phyloP scores from a whole-genome alignment of 73 alveolate genomes.

The Stentor coeruleus region DNA sequence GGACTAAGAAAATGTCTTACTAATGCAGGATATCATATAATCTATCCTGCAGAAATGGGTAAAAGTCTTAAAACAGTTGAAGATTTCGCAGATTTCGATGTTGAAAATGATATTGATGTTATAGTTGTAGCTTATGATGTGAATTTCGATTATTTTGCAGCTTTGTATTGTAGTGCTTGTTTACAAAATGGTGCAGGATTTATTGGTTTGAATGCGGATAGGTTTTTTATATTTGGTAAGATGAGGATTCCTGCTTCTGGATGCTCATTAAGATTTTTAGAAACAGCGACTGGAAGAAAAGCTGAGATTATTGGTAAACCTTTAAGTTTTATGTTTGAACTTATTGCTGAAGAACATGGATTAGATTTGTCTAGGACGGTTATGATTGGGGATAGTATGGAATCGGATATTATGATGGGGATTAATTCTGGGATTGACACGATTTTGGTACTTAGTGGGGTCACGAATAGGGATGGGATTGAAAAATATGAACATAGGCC shows the following conservation, averaged over 20 bases:
- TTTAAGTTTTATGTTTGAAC: constrained; percentile 30
- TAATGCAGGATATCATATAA: constrained; percentile 29
- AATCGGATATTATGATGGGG: constrained; percentile 72
- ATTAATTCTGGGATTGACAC: constrained; percentile 67
- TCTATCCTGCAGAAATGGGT: constrained; percentile 25
- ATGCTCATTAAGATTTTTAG: constrained; percentile 42
- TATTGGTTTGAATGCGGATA: constrained; percentile 56
- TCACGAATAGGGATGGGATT: constrained; percentile 37
- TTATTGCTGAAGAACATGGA: constrained; percentile 29
- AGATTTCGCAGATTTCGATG: background rate
- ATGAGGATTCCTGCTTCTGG: constrained; percentile 75
- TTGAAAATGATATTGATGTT: constrained; percentile 57
- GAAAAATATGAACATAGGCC: background rate
- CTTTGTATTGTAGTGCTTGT: constrained; percentile 54
- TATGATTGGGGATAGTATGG: constrained; percentile 78
- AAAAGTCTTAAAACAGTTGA: constrained; percentile 36
- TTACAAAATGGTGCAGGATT: constrained; percentile 55
- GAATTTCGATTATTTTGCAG: constrained; percentile 41
- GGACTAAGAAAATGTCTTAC: constrained; percentile 38
- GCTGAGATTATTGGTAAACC: constrained; percentile 52
- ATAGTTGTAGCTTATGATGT: constrained; percentile 63
- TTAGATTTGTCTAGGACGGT: constrained; percentile 37
- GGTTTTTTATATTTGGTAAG: constrained; percentile 33
- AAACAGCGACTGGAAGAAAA: constrained; percentile 35
- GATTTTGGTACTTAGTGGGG: constrained; percentile 71